Evolutionary conservation across 306 rosid species (phyloP).

Genomic region (Senna tora): DNA sequence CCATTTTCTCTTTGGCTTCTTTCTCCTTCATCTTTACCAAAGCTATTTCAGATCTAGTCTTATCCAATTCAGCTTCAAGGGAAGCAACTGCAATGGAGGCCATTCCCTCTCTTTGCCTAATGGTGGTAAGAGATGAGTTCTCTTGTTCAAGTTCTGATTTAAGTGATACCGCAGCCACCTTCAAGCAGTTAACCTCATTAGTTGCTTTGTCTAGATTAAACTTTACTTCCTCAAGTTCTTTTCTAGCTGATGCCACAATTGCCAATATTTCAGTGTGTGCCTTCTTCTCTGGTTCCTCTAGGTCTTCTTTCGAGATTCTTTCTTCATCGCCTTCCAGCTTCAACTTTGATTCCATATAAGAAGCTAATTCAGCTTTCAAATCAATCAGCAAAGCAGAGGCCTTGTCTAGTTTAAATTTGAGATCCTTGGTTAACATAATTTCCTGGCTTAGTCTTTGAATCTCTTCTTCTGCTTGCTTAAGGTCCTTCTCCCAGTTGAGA

Average conservation of each 20-base stretch:
- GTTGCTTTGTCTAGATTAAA: constrained; percentile 76
- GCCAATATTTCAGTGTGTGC: constrained; percentile 62
- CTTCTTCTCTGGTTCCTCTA: constrained; percentile 53
- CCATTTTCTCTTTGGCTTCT: constrained; percentile 66
- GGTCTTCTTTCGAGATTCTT: constrained; percentile 43
- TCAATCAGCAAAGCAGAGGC: constrained; percentile 69
- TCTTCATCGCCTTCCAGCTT: constrained; percentile 50
- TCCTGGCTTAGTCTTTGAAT: constrained; percentile 68
- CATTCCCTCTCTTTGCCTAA: constrained; percentile 91
- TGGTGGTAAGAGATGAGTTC: constrained; percentile 62
- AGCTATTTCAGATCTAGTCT: constrained; percentile 65
- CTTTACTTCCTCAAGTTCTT: constrained; percentile 83
- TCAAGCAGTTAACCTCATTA: constrained; percentile 70
- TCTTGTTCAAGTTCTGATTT: constrained; percentile 73
- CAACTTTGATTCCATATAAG: constrained; percentile 72
- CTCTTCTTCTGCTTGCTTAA: constrained; percentile 74
- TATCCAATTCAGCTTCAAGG: constrained; percentile 85
- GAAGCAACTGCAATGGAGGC: constrained; percentile 85
- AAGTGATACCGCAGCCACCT: constrained; percentile 69
- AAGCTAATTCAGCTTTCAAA: constrained; percentile 76
- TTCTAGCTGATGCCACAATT: constrained; percentile 81
- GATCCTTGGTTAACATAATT: constrained; percentile 67
- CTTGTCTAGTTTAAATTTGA: constrained; percentile 65
- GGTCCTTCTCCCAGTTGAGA: constrained; percentile 84
- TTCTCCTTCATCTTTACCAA: constrained; percentile 71